Base-by-base conservation (phyloP, 192 early-diverging fungal genomes). In the Coemansia sp. region DNA sequence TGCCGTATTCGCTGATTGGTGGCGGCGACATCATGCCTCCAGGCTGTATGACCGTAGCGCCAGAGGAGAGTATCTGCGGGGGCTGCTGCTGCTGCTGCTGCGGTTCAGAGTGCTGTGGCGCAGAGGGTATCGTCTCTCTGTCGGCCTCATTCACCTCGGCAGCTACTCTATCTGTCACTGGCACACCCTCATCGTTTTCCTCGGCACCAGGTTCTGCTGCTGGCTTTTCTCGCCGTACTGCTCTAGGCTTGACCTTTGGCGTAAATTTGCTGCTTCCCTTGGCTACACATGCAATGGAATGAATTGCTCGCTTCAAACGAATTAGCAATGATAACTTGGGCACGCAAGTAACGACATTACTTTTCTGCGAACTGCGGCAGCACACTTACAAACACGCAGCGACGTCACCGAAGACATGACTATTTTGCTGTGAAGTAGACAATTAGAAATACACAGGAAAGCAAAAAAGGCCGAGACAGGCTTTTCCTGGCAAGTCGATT, bases 261-360 rank as follows among this genome's bases (percentile, higher is more conserved):
- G 70, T 62, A 56, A 79, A 79, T 31, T 79, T 79, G 59, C 53
- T 62, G 40, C 46, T 42, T 40, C 76, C 76, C 36, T 79, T 79
- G 10, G 70, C 71, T 72, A 72, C 62, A 65, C 29, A 40, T 5
- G 32, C 22, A 57, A 20, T 29, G 15, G 27, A 51, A 38, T 38
- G 20, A 43, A 60, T 3, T 22, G 15, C n/a, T 19, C 8, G 3
- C 5, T 24, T n/a, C 12, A 15, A 25, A 39, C 25, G 31, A 49
- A 54, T 60, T 49, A 60, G 47, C 51, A 54, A 54, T 15, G 12
- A 51, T 2, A 45, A 42, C 17, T 5, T 38, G 51, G 11, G 14
- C 36, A 14, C 9, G 2, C 20, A 14, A 19, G 4, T 9, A 37
- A 15, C 2, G 2, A 1, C 19, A 1, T 6, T 17, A 7, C 25